Evolutionary conservation across 2,329 filamentous ascomycete species (phyloP), one percentile per base, ranked within the genome.

Genomic region (Bipolaris victoriae): DNA sequence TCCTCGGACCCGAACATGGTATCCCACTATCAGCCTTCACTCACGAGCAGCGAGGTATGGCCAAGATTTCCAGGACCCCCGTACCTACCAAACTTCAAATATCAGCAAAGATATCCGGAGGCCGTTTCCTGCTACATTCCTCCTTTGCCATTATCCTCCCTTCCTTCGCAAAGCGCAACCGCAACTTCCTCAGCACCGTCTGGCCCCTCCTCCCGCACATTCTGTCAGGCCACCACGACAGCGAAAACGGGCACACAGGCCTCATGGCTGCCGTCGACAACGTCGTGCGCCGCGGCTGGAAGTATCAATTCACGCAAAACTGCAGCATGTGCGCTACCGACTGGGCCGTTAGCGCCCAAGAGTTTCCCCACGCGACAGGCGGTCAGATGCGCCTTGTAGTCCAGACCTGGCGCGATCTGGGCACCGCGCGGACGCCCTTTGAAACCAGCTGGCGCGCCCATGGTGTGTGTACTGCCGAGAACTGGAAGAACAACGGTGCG

Each of bases 321-420:
- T 75, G 72, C 49, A 36, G 35, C 1, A 51, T 57, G 3, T 75
- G 72, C 31, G 58, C 57, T n/a, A 70, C 69, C 0, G 71, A 75
- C 16, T 75, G 67, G 62, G 47, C n/a, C 3, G 56, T 75, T 5
- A 44, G 29, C 10, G 1, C 31, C 9, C 13, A 54, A 51, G 43
- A 53, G 2, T 49, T 63, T 37, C 33, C 20, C 20, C 58, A 57
- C n/a, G 54, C 35, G 18, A 57, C 41, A 6, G 63, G 62, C 20
- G 57, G 58, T 9, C 59, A 66, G 43, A 54, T 60, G 1, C 20
- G 61, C 7, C 16, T 74, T 7, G 43, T 48, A 2, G 55, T 75
- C 10, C 57, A 64, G 26, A 52, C 55, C 1, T 73, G 70, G 70
- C 62, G 71, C 1, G 68, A 73, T 55, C 31, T 75, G 1, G 71